These are phyloP conservation scores for Trichoderma oligosporum DNA, from an alignment of 2,329 filamentous ascomycete genomes.

Conservation along the genomic window DNA sequence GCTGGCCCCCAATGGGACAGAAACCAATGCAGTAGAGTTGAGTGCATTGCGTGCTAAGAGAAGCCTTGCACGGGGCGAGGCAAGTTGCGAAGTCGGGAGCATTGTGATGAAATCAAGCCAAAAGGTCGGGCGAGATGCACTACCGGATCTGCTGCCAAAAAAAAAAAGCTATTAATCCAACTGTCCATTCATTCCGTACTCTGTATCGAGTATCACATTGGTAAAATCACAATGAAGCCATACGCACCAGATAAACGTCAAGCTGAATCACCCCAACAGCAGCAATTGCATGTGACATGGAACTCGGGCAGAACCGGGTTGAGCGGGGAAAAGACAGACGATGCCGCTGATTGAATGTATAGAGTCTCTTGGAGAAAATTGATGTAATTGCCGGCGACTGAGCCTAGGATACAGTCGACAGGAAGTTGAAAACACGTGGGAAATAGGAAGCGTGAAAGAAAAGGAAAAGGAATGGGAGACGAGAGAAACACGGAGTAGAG, in stretches of 20 bases:
- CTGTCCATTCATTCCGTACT: background rate
- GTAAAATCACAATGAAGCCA: background rate
- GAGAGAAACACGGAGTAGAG: background rate
- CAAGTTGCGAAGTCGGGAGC: conserved; percentile 28
- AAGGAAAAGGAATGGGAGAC: no score
- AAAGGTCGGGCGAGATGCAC: conserved; percentile 7
- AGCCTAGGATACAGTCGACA: no score
- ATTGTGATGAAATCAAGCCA: conserved; percentile 24
- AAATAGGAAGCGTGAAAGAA: no score
- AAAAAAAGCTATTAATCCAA: conserved; percentile 6
- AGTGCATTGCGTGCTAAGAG: conserved; percentile 18
- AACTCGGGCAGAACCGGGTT: conserved; percentile 20
- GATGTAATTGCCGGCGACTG: background rate
- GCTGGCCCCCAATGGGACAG: conserved; percentile 21
- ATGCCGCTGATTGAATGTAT: background rate
- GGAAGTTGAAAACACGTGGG: no score
- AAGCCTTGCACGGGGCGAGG: conserved; percentile 30
- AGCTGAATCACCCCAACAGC: conserved; percentile 15
- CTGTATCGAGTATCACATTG: background rate
- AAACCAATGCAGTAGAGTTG: background rate
- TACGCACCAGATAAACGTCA: conserved; percentile 6
- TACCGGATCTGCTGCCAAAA: conserved; percentile 14
- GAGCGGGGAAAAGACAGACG: conserved; percentile 9
- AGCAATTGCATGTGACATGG: conserved; percentile 21
- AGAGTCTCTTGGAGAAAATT: no score